Evolutionary conservation across 768 basidiomycete genomes (phyloP), one percentile per base, ranked within the genome.

Genomic region (Strobilomyces dryophilus): DNA sequence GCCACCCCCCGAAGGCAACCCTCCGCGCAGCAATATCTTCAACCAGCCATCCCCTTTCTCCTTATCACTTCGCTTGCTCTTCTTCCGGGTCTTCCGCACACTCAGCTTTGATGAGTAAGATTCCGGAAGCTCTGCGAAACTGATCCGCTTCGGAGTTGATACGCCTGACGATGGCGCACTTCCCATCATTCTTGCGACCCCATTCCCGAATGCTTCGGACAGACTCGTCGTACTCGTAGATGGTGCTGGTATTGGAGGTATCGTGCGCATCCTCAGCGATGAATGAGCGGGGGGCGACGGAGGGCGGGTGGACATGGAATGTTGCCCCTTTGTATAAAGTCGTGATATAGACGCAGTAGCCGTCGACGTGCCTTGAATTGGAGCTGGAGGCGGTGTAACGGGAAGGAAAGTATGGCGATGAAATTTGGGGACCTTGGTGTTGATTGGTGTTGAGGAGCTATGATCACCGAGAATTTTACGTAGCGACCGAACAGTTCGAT

Each of bases 311-410:
- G 85, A 85, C 15, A 81, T 78, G 3, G 83, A 76, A 60, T 79
- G 79, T 10, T 72, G 71, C 9, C 68, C 76, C 55, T 83, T 85
- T 1, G 87, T 88, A 60, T 85, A 86, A 14, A 91, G 77, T n/a
- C 85, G 77, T 21, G 87, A 89, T 45, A 92, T 76, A 27, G 84
- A 86, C 1, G 89, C 89, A 2, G 89, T 92, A 1, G 89, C 84
- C 5, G 74, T 86, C 4, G 85, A 87, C 5, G 85, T 85, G n/a
- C 79, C 76, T 7, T 85, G 73, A 2, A 68, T 63, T 10, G 81
- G 80, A 10, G 76, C 73, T 2, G 86, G 83, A 3, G 80, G 77
- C 4, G 69, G 70, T 43, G 65, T 77, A 52, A 66, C 62, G 27
- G 50, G 80, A 71, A 34, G 75, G 74, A 63, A 63, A 37, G 54